Evolutionary conservation across 2,329 filamentous ascomycete species (phyloP).

Genomic region (Venturiaceae sp.): DNA sequence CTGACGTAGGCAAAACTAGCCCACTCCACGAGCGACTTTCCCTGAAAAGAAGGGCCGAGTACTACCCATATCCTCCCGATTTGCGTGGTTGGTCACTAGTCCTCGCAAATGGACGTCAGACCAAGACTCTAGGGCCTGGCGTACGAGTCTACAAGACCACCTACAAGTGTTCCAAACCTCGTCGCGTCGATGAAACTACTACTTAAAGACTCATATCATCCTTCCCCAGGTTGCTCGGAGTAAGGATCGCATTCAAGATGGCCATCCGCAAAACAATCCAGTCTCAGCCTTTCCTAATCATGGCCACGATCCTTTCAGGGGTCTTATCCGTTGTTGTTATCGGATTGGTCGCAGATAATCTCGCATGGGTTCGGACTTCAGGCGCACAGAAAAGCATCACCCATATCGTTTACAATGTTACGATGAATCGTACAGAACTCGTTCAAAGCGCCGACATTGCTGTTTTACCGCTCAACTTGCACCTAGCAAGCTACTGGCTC

Average conservation of each 20-base stretch:
- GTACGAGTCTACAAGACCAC: too few species aligned
- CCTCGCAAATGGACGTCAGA: not conserved
- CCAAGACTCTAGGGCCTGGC: not conserved
- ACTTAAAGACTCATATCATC: not conserved
- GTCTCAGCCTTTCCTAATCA: slow-evolving; percentile 6
- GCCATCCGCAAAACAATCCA: slow-evolving; percentile 1
- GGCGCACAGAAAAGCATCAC: not conserved
- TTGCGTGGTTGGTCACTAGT: not conserved
- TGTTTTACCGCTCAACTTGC: not conserved
- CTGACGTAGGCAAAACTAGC: not conserved
- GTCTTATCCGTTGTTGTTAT: slow-evolving; percentile 5
- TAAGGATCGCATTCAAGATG: not conserved
- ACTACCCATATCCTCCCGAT: not conserved
- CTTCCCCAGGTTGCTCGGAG: not conserved
- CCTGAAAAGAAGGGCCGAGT: not conserved
- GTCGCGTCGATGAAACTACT: not conserved
- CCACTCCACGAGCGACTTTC: not conserved
- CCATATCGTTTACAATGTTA: slow-evolving; percentile 3
- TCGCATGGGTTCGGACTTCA: not conserved
- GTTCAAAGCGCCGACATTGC: not conserved
- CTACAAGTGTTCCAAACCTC: not conserved
- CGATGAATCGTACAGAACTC: not conserved
- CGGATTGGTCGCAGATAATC: slow-evolving; percentile 1
- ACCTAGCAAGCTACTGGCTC: not conserved
- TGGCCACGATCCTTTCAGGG: not conserved